phyloP scores from a whole-genome alignment of 306 rosid species.

The Dalbergia cochinchinensis region DNA sequence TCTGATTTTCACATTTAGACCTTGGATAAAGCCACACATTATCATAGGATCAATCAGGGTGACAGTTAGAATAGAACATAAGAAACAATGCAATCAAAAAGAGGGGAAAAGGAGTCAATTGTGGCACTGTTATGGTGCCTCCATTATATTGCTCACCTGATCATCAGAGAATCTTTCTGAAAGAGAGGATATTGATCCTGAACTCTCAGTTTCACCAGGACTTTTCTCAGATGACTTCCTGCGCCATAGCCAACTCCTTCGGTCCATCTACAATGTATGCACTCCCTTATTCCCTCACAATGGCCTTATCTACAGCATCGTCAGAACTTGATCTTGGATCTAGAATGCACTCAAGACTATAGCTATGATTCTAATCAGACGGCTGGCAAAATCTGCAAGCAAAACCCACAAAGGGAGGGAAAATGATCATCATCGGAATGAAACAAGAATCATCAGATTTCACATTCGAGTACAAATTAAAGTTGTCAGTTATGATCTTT shows the following conservation, averaged over 20 bases:
- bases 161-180: constrained; percentile 87
- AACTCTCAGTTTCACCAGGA: constrained; percentile 83
- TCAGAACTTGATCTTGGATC: constrained; percentile 27
- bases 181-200: constrained; percentile 74
- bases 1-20: neutral
- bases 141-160: constrained; percentile 56
- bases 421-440: neutral
- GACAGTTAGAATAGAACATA: constrained; percentile 29
- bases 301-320: constrained; percentile 47
- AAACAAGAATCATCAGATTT: constrained; percentile 12
- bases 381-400: constrained; percentile 35
- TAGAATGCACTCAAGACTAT: constrained; percentile 21
- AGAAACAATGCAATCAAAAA: constrained; percentile 29
- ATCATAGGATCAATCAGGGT: constrained; percentile 8
- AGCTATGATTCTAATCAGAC: constrained; percentile 31
- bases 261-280: constrained; percentile 60
- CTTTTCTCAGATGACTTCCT: constrained; percentile 82
- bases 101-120: constrained; percentile 8
- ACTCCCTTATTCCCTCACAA: constrained; percentile 41
- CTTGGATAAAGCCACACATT: neutral
- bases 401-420: constrained; percentile 26
- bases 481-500: constrained; percentile 52
- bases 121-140: neutral
- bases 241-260: constrained; percentile 86
- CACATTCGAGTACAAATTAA: neutral